Evolutionary conservation across 1,284 basidiomycete species (phyloP).

Genomic region (Puccinia polysora): DNA sequence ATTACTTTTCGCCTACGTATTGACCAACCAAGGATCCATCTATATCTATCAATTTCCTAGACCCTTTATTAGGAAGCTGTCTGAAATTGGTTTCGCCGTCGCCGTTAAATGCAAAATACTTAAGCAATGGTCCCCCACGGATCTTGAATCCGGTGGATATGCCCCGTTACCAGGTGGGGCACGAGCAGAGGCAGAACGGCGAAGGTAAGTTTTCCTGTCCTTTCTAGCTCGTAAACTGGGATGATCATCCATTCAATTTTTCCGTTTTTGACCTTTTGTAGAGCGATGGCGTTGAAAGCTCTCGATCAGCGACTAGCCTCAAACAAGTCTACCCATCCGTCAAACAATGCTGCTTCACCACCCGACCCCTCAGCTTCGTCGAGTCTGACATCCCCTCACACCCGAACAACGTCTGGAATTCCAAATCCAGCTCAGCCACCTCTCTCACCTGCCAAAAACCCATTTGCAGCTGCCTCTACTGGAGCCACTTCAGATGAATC

Average conservation of each 20-base stretch:
- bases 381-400: slow-evolving; percentile 9
- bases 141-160: slow-evolving; percentile 68
- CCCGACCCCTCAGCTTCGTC: slow-evolving; percentile 22
- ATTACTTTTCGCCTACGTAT: neutral
- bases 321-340: slow-evolving; percentile 14
- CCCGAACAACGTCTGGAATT: neutral
- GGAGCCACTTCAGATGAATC: neutral
- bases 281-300: slow-evolving; percentile 88
- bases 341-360: slow-evolving; percentile 9
- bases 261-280: slow-evolving; percentile 52
- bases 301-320: slow-evolving; percentile 80
- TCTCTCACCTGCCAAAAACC: neutral
- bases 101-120: slow-evolving; percentile 64
- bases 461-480: neutral
- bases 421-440: slow-evolving; percentile 9
- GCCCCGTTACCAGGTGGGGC: slow-evolving; percentile 75
- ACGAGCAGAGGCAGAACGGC: slow-evolving; percentile 84
- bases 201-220: slow-evolving; percentile 69
- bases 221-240: neutral
- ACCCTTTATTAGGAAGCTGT: slow-evolving; percentile 66
- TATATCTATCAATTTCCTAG: slow-evolving; percentile 43
- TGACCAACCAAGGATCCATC: neutral
- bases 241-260: slow-evolving; percentile 27
- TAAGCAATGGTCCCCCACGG: slow-evolving; percentile 68
- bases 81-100: slow-evolving; percentile 66